Conservation (phyloP, 345 rosid genomes). For the Erysimum cheiranthoides region DNA sequence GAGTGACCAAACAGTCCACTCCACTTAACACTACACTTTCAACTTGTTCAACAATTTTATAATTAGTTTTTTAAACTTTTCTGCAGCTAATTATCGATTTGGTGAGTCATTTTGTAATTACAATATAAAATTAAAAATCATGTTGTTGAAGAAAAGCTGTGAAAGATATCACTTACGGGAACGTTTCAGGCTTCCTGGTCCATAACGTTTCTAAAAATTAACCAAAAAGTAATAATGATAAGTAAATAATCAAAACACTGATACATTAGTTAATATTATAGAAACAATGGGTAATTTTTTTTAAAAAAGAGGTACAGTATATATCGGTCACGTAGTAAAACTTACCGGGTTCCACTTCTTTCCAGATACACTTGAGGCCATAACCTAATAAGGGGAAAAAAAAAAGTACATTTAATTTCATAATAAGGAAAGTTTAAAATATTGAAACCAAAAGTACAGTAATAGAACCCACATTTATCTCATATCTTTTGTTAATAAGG, state of each 20-base stretch:
- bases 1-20: conserved; percentile 28
- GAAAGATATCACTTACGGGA: conserved; percentile 33
- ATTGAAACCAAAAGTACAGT: background rate
- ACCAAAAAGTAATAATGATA: conserved; percentile 9
- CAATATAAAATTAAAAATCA: background rate
- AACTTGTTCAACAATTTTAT: background rate
- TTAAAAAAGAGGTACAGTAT: background rate
- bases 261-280: background rate
- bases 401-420: background rate
- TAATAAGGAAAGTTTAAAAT: background rate
- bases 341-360: conserved; percentile 32
- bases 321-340: background rate
- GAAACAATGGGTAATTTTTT: background rate
- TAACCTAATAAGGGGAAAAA: conserved; percentile 28
- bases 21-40: conserved; percentile 8
- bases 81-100: background rate
- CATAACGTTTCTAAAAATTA: conserved; percentile 42
- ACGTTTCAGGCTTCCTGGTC: conserved; percentile 42
- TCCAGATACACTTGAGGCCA: conserved; percentile 25
- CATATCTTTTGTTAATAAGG: background rate
- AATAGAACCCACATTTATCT: conserved; percentile 8
- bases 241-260: conserved; percentile 2
- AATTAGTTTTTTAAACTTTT: background rate
- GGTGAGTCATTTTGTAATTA: too few relatives aligned
- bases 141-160: background rate